Conservation (phyloP, 768 basidiomycete species). For the Tricholoma sp. region DNA sequence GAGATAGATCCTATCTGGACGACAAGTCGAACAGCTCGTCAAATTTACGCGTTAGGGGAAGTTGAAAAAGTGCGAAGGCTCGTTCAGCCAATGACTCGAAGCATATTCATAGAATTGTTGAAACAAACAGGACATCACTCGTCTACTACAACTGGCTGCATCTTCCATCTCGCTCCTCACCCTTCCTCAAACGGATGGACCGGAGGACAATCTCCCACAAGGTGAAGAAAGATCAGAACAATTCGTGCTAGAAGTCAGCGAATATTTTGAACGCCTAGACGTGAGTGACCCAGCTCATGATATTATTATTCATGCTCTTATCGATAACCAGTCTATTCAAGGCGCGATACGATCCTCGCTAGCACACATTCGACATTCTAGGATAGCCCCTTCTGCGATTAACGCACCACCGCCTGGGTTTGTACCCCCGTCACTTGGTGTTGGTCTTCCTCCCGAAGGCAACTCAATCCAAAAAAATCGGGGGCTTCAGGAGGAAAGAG, state of each 20-base stretch:
- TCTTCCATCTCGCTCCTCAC: conserved; percentile 76
- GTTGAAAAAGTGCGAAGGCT: conserved; percentile 64
- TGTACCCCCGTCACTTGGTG: conserved; percentile 73
- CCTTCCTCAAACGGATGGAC: conserved; percentile 74
- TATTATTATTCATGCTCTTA: conserved; percentile 1
- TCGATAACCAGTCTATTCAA: conserved; percentile 58
- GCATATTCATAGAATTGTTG: not conserved
- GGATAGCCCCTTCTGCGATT: conserved; percentile 85
- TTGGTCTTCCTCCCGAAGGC: conserved; percentile 54
- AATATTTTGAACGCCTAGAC: conserved; percentile 80
- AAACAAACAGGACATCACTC: conserved; percentile 66
- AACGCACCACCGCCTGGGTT: conserved; percentile 70
- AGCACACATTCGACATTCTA: conserved; percentile 75
- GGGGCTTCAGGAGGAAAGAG: conserved; percentile 73
- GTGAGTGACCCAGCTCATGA: conserved; percentile 35
- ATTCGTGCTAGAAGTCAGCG: conserved; percentile 79
- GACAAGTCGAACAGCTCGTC: conserved; percentile 73
- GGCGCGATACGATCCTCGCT: conserved; percentile 69
- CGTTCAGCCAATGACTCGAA: not conserved
- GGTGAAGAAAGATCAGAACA: conserved; percentile 83
- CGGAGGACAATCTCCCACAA: conserved; percentile 64
- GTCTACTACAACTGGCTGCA: conserved; percentile 67
- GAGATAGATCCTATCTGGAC: conserved; percentile 78
- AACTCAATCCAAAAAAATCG: conserved; percentile 37
- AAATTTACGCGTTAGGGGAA: conserved; percentile 74